Evolutionary conservation across 805 yeast species (phyloP).

Genomic region (Ogataea paradorogensis): DNA sequence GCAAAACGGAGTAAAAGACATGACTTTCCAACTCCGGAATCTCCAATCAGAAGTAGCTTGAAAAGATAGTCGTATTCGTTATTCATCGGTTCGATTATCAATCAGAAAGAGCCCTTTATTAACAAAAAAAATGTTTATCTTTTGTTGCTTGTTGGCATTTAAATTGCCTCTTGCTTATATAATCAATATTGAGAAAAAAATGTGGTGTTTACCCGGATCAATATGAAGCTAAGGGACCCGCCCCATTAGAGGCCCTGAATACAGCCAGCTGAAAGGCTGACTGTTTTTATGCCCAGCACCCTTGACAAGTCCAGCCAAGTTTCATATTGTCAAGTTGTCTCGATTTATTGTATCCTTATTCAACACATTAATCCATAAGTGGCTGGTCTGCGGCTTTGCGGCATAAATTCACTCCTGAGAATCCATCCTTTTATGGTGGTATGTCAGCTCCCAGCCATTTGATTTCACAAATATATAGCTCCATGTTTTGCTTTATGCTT

Average conservation of each 20-base stretch:
- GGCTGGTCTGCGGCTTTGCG: slow-evolving; percentile 14
- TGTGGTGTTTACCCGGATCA: not conserved
- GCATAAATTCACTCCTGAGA: slow-evolving; percentile 5
- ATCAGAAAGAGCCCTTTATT: slow-evolving; percentile 1
- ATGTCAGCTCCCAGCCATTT: slow-evolving; percentile 10
- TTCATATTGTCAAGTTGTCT: not conserved
- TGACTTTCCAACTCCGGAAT: slow-evolving; percentile 98
- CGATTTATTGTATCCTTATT: not conserved
- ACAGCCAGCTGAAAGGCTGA: not conserved
- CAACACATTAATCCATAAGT: slow-evolving; percentile 1
- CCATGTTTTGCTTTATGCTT: slow-evolving; percentile 1
- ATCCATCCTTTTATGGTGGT: slow-evolving; percentile 5
- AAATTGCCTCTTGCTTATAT: slow-evolving; percentile 11
- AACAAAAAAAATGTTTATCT: slow-evolving; percentile 7
- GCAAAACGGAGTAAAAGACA: slow-evolving; percentile 93
- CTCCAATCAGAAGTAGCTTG: slow-evolving; percentile 92
- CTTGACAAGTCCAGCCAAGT: not conserved
- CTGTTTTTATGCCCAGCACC: not conserved
- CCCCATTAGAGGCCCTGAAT: not conserved
- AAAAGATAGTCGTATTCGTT: slow-evolving; percentile 97
- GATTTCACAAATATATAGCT: slow-evolving; percentile 3
- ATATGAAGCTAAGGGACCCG: not conserved
- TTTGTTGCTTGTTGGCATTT: slow-evolving; percentile 13
- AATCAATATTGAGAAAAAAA: slow-evolving; percentile 1
- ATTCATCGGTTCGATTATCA: slow-evolving; percentile 49